Base-by-base conservation (phyloP, 352 stramenopile genomes). In the Phytophthora chlamydospora region DNA sequence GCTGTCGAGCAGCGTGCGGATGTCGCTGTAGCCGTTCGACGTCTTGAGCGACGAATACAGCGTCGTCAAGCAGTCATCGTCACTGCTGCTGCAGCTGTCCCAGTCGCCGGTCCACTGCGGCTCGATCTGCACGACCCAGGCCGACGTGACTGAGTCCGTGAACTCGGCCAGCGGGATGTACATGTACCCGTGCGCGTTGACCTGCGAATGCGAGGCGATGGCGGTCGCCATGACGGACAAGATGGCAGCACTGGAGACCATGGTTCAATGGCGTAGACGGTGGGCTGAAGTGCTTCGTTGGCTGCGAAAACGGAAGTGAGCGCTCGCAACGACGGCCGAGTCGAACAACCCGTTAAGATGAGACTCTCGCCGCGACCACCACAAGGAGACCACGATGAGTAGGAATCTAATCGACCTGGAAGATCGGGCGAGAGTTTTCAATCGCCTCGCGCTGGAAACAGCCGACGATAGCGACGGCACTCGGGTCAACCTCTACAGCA, bases 111-210 rank as follows among this genome's bases (percentile, higher is more conserved):
- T 31, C 41, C 46, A 62, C 40, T 72, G 62, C 16, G 62, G 67
- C 13, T 67, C 56, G 47, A 75, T 72, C 56, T 68, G 50, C 36
- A 72, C 67, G 16, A 75, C 39, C 56, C 62, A 72, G 21, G 64
- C 51, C 5, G 68, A 76, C n/a, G 50, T 76, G 12, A 32, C 63
- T 4, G 45, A 50, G 41, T 58, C 58, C 3, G 24, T 49, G 38
- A 76, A 76, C 45, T 76, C 68, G 21, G 68, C 42, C 47, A 68
- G 16, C 19, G 68, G 68, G 33, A 73, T 70, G 40, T 76, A 63
- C 63, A 76, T 73, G 58, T 76, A 73, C n/a, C 63, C 68, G 41
- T 76, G 63, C 4, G 52, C 58, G 13, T 42, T 55, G 29, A 68
- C 40, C 24, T 48, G 34, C 34, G 48, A 48, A 21, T 57, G 27